Evolutionary conservation across 768 basidiomycete species (phyloP), one percentile per base, ranked within the genome.

Genomic region (Russula griseocarnosa): DNA sequence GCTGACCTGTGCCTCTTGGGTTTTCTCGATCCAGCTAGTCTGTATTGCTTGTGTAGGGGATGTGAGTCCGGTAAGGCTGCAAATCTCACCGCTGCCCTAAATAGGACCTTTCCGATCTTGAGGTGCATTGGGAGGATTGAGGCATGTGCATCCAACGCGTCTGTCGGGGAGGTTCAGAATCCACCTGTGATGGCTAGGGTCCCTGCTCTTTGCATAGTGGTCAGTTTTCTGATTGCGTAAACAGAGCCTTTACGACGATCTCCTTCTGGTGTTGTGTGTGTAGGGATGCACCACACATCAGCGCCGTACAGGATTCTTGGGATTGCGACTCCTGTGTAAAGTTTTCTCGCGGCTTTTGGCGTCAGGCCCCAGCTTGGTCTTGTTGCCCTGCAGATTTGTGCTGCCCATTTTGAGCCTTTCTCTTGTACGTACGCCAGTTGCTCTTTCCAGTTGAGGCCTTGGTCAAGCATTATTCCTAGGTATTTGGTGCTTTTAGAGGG

Each of bases 371-470:
- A 54, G 3, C 16, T 9, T 1, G 11, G 32, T 3, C 22, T 36
- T 1, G 53, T 5, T 3, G n/a, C 4, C 14, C 53, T 3, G 0
- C 32, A 0, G 6, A 54, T 54, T 9, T 54, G 53, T 5, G 34
- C 20, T n/a, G n/a, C n/a, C 53, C 53, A 54, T n/a, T 20, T 54
- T 10, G 53, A 6, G 0, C 40, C 51, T n/a, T 53, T 53, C 18
- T 14, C 11, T 3, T 10, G 22, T 5, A 22, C 9, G n/a, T 47
- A 47, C 3, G 22, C 46, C 2, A 1, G 7, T 22, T 47, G 46
- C 5, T 22, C n/a, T 10, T 20, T 28, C 58, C 58, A 63, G n/a
- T 50, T 34, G 1, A 55, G 42, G n/a, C 70, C 55, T 16, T 57
- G 47, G 36, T 52, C 51, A 3, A 52, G 5, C 0, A 32, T 9